Base-by-base conservation (phyloP, 805 yeast genomes). In the Kuraishia ogatae region DNA sequence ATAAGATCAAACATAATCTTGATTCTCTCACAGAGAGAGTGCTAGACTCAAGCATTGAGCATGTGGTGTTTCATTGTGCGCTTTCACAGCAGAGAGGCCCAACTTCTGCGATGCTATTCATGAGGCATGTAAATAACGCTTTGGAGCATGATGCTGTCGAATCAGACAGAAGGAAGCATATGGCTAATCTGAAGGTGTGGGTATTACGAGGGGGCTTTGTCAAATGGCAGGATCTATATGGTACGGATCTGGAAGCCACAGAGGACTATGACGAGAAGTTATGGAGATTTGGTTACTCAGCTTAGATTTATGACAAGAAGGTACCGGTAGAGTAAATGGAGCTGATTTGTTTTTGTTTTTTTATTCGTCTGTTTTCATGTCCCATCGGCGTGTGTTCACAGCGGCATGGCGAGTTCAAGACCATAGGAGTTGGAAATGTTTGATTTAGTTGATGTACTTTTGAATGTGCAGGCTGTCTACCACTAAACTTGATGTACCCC, bases 1-100 rank as follows among this genome's bases (percentile, higher is more conserved):
- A 71, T 1, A 64, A 71, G 20, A 75, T 86, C 59, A 62, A 65
- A 19, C 60, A 66, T 50, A 70, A 68, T 21, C 62, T 76, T 28
- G 74, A 74, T 1, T 72, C 71, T 6, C 73, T 79, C 47, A 61
- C 70, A 21, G 60, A 64, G n/a, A 59, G 69, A 48, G 64, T 77
- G 39, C 64, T 68, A 11, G 66, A 64, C n/a, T 56, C 61, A 1
- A 59, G 67, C 2, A 64, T 69, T 6, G 71, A 75, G 49, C 82
- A 79, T 54, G 80, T 90, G 0, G 86, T 94, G 0, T 94, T 93
- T 71, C 97, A 94, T 67, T 93, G 99, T 68, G 91, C 92, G 28
- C 75, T 88, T 29, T 85, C 96, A 2, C 98, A 94, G 68, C 96
- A 86, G 57, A 74, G 99, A 53, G 98, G 98, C 0, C 98, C 98